phyloP scores from a whole-genome alignment of 73 alveolate species.

The Paramecium octaurelia region DNA sequence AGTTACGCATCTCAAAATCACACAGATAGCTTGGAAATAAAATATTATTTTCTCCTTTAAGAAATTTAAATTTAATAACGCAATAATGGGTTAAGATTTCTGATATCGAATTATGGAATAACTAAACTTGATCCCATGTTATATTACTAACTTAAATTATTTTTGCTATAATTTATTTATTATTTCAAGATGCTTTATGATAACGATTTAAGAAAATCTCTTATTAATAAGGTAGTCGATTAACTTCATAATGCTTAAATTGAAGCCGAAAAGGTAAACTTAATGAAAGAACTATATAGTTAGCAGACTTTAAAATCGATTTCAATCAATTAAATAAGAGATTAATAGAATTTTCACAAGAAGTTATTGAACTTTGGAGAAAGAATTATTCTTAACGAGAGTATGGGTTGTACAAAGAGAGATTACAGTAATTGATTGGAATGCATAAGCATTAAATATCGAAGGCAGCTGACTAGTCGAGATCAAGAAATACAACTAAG shows the following conservation, averaged over 20 bases:
- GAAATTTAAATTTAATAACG: background rate
- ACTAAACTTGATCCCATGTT: no score
- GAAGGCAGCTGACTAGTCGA: background rate
- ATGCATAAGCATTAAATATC: background rate
- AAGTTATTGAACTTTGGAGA: background rate
- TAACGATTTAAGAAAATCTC: background rate
- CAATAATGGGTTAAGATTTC: background rate
- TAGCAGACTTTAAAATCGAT: background rate
- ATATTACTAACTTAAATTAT: background rate
- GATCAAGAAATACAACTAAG: background rate
- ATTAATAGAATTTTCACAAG: background rate
- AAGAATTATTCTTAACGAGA: background rate
- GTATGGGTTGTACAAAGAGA: background rate
- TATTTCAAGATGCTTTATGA: background rate
- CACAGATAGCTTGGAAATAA: no score
- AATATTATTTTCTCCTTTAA: background rate
- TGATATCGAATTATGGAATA: background rate
- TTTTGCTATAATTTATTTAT: background rate
- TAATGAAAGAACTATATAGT: background rate
- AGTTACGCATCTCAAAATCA: no score
- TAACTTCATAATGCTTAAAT: constrained; percentile 5
- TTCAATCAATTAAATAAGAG: background rate
- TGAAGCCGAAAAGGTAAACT: background rate
- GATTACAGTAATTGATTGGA: background rate
- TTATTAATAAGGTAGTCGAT: background rate